These are phyloP conservation scores for Coprinopsis strossmayeri DNA, from an alignment of 768 basidiomycete genomes.

Conservation along the genomic window DNA sequence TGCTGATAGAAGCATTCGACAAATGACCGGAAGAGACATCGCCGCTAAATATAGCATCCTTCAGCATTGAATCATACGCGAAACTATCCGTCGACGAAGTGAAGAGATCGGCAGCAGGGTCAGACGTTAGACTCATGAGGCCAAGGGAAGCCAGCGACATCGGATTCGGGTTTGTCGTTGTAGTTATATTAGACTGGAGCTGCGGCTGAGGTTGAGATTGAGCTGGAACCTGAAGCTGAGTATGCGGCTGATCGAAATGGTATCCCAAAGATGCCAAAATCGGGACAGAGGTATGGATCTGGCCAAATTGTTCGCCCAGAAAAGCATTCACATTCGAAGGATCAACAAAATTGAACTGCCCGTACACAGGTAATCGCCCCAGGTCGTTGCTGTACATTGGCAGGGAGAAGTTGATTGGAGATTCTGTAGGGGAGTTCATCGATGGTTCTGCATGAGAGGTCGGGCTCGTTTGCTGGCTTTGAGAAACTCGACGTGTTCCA, in stretches of 20 bases:
- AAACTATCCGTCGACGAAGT: conserved; percentile 2
- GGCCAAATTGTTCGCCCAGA: conserved; percentile 7
- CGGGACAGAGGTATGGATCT: conserved; percentile 8
- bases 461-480: conserved; percentile 10
- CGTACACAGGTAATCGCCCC: conserved; percentile 45
- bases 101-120: conserved; percentile 1
- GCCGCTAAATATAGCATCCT: conserved; percentile 12
- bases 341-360: conserved; percentile 32
- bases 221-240: no score
- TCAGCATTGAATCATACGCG: conserved; percentile 9
- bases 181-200: no score
- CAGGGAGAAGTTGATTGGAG: conserved; percentile 26
- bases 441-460: conserved; percentile 12
- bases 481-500: conserved; percentile 22
- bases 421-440: no score
- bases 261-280: conserved; percentile 7
- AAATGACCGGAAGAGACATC: not conserved
- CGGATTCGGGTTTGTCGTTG: no score
- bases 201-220: no score
- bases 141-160: not conserved
- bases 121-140: not conserved
- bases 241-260: conserved; percentile 10
- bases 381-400: conserved; percentile 55
- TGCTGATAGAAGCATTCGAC: not conserved
- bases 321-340: conserved; percentile 13